Conservation (phyloP, 1,284 basidiomycete genomes). For the Leccinum angustisporum region DNA sequence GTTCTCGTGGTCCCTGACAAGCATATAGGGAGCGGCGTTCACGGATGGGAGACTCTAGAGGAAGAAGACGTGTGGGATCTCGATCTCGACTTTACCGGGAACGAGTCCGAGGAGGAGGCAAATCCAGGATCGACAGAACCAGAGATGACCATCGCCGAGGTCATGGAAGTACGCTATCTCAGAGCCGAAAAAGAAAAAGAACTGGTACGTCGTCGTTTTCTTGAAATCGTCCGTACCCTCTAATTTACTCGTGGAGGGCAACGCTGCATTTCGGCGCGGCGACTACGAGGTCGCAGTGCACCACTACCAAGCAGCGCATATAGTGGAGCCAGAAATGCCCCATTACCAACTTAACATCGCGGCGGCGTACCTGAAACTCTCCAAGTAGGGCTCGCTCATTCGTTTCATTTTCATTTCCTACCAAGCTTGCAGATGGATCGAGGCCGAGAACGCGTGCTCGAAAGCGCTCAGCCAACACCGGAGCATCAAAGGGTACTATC, state of each 20-base stretch:
- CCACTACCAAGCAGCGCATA: conserved; percentile 56
- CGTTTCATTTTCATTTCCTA: conserved; percentile 2
- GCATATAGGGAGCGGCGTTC: conserved; percentile 51
- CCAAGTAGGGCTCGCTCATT: conserved; percentile 43
- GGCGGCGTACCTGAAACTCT: conserved; percentile 63
- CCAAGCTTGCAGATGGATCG: conserved; percentile 52
- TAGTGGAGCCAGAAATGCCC: conserved; percentile 66
- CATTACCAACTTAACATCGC: conserved; percentile 72
- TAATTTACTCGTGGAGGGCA: conserved; percentile 47
- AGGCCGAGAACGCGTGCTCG: conserved; percentile 66
- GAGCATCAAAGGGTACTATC: conserved; percentile 64
- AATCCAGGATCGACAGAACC: too few relatives aligned
- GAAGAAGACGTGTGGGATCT: conserved; percentile 76
- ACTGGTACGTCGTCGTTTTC: conserved; percentile 39
- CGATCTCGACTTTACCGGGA: conserved; percentile 53
- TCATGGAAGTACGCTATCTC: conserved; percentile 69
- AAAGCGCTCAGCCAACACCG: conserved; percentile 59
- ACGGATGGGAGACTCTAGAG: conserved; percentile 69
- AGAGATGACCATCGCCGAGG: conserved; percentile 62
- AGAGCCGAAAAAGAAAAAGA: conserved; percentile 67
- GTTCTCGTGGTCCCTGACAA: not conserved
- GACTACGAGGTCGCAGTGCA: conserved; percentile 54
- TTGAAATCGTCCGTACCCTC: not conserved
- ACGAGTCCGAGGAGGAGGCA: too few relatives aligned
- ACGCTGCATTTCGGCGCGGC: conserved; percentile 59